Evolutionary conservation across 1,284 basidiomycete species (phyloP).

Genomic region (Cutaneotrichosporon cutaneum): DNA sequence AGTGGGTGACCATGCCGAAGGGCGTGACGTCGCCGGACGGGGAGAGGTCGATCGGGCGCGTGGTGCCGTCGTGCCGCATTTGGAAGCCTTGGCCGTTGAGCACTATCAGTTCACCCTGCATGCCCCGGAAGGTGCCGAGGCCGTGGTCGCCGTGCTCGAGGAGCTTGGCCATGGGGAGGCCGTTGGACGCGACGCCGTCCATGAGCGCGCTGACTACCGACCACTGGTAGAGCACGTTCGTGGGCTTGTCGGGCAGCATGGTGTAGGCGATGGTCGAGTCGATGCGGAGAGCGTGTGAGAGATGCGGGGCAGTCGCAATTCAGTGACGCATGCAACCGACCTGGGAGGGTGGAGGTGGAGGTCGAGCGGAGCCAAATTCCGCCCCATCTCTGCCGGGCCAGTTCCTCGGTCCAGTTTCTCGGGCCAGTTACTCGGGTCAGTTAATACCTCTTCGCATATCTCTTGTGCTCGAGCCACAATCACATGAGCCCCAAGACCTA

Average conservation of each 20-base stretch:
- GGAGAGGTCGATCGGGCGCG: conserved; percentile 3
- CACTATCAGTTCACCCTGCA: conserved; percentile 22
- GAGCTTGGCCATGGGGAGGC: conserved; percentile 11
- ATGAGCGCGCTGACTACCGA: conserved; percentile 19
- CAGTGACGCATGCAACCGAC: too few species aligned
- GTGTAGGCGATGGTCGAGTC: neutral
- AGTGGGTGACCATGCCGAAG: conserved; percentile 20
- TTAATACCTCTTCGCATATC: neutral
- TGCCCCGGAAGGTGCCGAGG: conserved; percentile 20
- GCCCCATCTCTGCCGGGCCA: neutral
- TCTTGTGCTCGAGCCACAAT: neutral
- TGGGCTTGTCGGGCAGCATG: conserved; percentile 2
- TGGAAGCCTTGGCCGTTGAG: conserved; percentile 20
- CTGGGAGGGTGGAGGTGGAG: neutral
- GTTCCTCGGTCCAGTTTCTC: neutral
- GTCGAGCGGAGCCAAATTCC: neutral
- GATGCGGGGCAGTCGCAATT: neutral
- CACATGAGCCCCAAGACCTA: too few species aligned
- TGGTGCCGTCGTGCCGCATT: conserved; percentile 23
- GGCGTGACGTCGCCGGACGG: conserved; percentile 15
- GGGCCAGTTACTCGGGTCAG: neutral
- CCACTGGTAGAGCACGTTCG: conserved; percentile 21
- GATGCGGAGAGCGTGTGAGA: neutral
- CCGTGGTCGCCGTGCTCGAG: conserved; percentile 19
- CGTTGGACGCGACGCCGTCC: conserved; percentile 19